A percentile compares a stretch with the other conserved stretches of the same genome.
Conservation (phyloP, 1,139 yeast genomes). For the Yamadazyma taylorii region DNA sequence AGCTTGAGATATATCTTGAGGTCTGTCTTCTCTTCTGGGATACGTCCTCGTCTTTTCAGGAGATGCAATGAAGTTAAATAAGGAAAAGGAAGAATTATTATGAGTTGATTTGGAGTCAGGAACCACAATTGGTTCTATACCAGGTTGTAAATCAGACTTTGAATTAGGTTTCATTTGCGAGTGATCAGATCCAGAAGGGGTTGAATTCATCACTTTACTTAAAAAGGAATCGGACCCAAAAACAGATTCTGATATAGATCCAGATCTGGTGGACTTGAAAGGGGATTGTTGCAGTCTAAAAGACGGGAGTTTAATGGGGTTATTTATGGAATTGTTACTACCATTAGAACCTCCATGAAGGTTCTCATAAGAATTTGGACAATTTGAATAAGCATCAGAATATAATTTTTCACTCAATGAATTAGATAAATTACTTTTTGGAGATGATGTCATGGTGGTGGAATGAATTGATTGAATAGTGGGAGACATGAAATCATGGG, state of each 20-base stretch:
- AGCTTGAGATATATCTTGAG: too few species aligned
- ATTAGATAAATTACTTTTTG: neutral
- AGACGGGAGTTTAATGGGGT: too few species aligned
- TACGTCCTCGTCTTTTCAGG: conserved; percentile 6
- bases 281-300: too few species aligned
- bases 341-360: neutral
- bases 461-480: conserved; percentile 32
- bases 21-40: neutral
- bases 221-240: conserved; percentile 17
- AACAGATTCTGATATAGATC: neutral
- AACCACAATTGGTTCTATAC: too few species aligned
- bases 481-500: conserved; percentile 25
- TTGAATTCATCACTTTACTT: conserved; percentile 19
- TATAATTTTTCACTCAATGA: neutral
- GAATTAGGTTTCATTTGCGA: neutral
- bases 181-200: neutral
- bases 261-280: neutral
- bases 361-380: neutral
- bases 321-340: too few species aligned
- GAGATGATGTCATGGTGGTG: conserved; percentile 4
- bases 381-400: conserved; percentile 1
- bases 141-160: neutral
- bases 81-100: conserved; percentile 10
- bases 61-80: conserved; percentile 13
- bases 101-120: neutral